Evolutionary conservation across 140 eudicot species (phyloP).

Genomic region (Erigeron philadelphicus): DNA sequence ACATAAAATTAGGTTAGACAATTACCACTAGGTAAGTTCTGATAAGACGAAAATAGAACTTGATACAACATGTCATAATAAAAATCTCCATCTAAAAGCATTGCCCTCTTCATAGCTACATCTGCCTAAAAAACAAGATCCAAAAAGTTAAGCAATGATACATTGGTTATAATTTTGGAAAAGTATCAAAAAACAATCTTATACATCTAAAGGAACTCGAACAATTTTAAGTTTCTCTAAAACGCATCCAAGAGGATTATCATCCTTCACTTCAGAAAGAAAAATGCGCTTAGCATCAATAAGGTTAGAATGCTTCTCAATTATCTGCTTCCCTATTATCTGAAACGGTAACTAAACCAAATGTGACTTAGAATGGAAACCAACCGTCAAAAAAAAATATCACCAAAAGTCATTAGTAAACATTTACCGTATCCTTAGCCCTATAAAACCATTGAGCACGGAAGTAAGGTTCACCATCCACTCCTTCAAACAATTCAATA

Average conservation of each 20-base stretch:
- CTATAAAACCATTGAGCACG: constrained; percentile 82
- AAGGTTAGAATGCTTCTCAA: constrained; percentile 40
- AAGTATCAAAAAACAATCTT: constrained; percentile 19
- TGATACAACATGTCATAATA: constrained; percentile 59
- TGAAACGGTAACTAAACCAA: constrained; percentile 18
- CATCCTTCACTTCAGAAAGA: constrained; percentile 64
- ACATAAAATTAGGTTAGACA: not conserved
- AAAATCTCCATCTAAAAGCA: constrained; percentile 39
- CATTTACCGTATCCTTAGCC: constrained; percentile 62
- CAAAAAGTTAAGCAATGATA: not conserved
- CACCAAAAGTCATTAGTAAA: not conserved
- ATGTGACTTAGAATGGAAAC: not conserved
- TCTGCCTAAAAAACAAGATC: constrained; percentile 38
- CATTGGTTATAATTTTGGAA: not conserved
- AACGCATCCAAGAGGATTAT: constrained; percentile 74
- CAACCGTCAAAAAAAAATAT: not conserved
- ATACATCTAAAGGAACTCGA: constrained; percentile 47
- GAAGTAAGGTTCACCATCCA: constrained; percentile 43
- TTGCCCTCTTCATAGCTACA: constrained; percentile 22
- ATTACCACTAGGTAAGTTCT: constrained; percentile 48
- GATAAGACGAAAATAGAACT: constrained; percentile 48
- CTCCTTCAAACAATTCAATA: constrained; percentile 70
- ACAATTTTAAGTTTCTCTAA: constrained; percentile 47
- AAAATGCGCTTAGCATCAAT: constrained; percentile 57
- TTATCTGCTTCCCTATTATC: constrained; percentile 39